These are phyloP conservation scores for Botrytis fragariae DNA, from an alignment of 2,329 filamentous ascomycete genomes.

Conservation along the genomic window DNA sequence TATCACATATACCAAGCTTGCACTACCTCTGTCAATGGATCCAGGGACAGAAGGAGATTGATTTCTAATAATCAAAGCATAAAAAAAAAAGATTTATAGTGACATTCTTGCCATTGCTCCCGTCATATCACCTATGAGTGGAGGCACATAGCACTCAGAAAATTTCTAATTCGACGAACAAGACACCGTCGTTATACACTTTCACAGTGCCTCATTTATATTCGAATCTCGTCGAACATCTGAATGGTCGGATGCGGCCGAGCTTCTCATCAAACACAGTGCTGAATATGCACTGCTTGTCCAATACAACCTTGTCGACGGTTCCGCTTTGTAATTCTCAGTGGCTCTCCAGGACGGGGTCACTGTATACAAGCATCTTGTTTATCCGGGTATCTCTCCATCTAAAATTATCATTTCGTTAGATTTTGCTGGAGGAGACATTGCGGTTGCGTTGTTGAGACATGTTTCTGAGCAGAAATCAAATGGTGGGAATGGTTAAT, in stretches of 20 bases:
- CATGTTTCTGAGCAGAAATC: conserved; percentile 42
- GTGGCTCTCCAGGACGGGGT: conserved; percentile 50
- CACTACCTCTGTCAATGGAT: neutral
- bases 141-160: conserved; percentile 35
- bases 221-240: conserved; percentile 43
- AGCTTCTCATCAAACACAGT: conserved; percentile 40
- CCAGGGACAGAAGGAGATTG: neutral
- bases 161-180: neutral
- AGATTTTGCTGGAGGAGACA: conserved; percentile 50
- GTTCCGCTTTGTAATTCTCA: conserved; percentile 46
- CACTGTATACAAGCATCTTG: conserved; percentile 46
- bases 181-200: conserved; percentile 42
- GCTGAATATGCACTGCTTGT: conserved; percentile 42
- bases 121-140: conserved; percentile 5
- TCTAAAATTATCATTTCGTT: conserved; percentile 45
- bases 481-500: neutral
- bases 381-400: conserved; percentile 41
- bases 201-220: conserved; percentile 50
- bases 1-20: neutral
- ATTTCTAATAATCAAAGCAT: neutral
- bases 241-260: conserved; percentile 38
- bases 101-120: neutral
- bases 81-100: neutral
- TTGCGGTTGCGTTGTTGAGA: conserved; percentile 45
- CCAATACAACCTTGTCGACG: conserved; percentile 49